These are phyloP conservation scores for Fusarium mangiferae DNA, from an alignment of 2,329 filamentous ascomycete genomes.

Conservation along the genomic window DNA sequence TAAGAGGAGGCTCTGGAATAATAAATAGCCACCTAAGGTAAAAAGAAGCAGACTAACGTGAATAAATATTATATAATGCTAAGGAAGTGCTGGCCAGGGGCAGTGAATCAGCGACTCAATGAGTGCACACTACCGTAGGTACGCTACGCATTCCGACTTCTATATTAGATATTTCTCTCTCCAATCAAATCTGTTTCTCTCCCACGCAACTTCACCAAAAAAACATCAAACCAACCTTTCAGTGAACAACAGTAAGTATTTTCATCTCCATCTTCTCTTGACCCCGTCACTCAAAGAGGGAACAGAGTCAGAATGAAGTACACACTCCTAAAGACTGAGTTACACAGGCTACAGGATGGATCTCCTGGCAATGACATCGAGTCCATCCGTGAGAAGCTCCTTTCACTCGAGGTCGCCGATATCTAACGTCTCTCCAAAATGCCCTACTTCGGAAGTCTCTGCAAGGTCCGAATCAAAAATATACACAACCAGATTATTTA, in stretches of 20 bases:
- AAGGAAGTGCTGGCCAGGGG: not conserved
- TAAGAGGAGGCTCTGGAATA: not conserved
- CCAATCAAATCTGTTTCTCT: too few species aligned
- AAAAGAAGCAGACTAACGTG: not conserved
- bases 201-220: not conserved
- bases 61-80: not conserved
- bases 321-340: not conserved
- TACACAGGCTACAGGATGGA: not conserved
- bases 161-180: not conserved
- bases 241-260: not conserved
- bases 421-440: not conserved
- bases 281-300: not conserved
- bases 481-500: too few species aligned
- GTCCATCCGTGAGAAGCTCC: not conserved
- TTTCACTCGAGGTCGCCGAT: not conserved
- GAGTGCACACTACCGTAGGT: not conserved
- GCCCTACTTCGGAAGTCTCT: not conserved
- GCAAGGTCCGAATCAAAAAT: too few species aligned
- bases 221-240: not conserved
- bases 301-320: not conserved
- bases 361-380: not conserved
- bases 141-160: not conserved
- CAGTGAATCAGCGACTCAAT: not conserved
- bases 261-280: not conserved
- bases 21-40: not conserved